Base-by-base conservation (phyloP, 208 protist genomes). In the Naegleria lovaniensis region DNA sequence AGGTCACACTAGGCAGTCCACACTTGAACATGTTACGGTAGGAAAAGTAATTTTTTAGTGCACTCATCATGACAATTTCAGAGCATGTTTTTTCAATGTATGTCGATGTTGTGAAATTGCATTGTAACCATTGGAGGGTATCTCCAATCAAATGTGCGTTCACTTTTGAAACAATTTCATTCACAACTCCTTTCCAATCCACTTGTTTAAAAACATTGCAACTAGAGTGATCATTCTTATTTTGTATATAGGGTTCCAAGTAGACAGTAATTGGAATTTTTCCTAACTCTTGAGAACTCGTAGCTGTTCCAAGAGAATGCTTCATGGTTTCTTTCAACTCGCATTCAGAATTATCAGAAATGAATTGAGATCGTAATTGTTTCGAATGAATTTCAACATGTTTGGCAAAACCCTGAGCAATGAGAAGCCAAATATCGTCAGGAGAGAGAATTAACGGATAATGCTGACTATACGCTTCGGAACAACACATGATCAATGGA, bases 71-170 rank as follows among this genome's bases (percentile, higher is more conserved):
- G 0, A 67, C 9, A 36, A 89, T 75, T 36, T 15, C 9, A 25
- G 13, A 13, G n/a, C 13, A 41, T 15, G 75, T 40, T 39, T 58
- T 89, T 19, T 67, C 43, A 67, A 3, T 75, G 0, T 5, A 6
- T 5, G 43, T 75, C n/a, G 85, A 52, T n/a, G 85, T 89, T 11
- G 85, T 41, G 25, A 89, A 89, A 25, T 55, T 75, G 41, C n/a
- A n/a, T n/a, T n/a, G n/a, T n/a, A n/a, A n/a, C n/a, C n/a, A n/a
- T n/a, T n/a, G n/a, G n/a, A n/a, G n/a, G n/a, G n/a, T n/a, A n/a
- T n/a, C n/a, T n/a, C n/a, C n/a, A n/a, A n/a, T n/a, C n/a, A n/a
- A n/a, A n/a, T n/a, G n/a, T n/a, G n/a, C n/a, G n/a, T n/a, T n/a
- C n/a, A n/a, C n/a, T n/a, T n/a, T n/a, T n/a, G n/a, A n/a, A n/a